Conservation (phyloP, 129 eudicot genomes). For the Gnaphalium uliginosum region DNA sequence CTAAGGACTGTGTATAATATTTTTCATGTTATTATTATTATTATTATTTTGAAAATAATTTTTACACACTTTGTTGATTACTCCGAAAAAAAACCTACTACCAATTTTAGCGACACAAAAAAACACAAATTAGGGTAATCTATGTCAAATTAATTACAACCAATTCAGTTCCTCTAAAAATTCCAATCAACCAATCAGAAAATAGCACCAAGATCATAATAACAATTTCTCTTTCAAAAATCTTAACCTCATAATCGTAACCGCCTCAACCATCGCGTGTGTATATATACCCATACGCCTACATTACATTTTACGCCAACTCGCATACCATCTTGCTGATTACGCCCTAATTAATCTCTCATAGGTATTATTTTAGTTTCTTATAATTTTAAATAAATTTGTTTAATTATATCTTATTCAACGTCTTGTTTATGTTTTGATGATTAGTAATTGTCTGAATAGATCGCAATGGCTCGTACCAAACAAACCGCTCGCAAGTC, state of each 20-base stretch:
- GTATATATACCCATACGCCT: neutral
- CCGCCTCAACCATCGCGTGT: neutral
- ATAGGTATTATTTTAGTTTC: too few relatives aligned
- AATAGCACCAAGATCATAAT: neutral
- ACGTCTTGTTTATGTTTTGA: neutral
- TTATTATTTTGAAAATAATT: too few relatives aligned
- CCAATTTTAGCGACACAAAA: neutral
- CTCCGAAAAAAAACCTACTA: too few relatives aligned
- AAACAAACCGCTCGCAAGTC: conserved; percentile 4
- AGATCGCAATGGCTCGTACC: neutral
- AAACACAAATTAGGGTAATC: neutral
- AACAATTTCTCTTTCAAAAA: neutral
- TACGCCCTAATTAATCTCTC: neutral
- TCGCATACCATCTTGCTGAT: neutral
- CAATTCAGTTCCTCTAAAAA: neutral
- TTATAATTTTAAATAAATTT: too few relatives aligned
- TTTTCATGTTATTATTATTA: too few relatives aligned
- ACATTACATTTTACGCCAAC: neutral
- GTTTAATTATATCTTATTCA: neutral
- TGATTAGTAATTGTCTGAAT: neutral
- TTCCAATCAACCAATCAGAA: neutral
- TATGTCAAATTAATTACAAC: neutral
- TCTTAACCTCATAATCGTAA: neutral
- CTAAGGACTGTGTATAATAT: too few relatives aligned
- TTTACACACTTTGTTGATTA: too few relatives aligned